Percentiles rank a stretch among this genome's conserved stretches.
Conservation (phyloP, 2,329 filamentous ascomycete species). For the Pyrenophora teres region DNA sequence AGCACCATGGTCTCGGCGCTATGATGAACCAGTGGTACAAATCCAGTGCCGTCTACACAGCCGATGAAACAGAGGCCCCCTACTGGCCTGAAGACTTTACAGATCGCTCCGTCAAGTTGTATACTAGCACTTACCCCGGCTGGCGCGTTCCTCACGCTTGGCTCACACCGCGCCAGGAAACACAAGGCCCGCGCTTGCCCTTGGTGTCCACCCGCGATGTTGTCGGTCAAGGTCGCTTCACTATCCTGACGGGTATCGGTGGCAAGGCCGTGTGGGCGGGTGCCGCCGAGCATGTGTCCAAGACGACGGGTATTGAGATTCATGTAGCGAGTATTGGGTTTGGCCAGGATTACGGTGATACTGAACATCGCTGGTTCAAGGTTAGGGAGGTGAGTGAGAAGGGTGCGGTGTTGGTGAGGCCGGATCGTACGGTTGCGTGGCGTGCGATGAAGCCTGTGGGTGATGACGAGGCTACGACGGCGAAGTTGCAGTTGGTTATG, state of each 20-base stretch:
- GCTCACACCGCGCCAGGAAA: not conserved
- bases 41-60: constrained; percentile 4
- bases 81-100: constrained; percentile 1
- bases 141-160: constrained; percentile 3
- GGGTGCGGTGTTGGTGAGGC: not conserved
- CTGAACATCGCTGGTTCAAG: constrained; percentile 1
- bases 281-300: not conserved
- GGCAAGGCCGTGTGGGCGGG: not conserved
- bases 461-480: not conserved
- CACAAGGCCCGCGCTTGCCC: not conserved
- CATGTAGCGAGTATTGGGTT: constrained; percentile 1
- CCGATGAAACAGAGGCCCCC: constrained; percentile 1
- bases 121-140: constrained; percentile 7
- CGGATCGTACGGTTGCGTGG: constrained; percentile 6
- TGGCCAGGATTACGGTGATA: constrained; percentile 1
- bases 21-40: constrained; percentile 13
- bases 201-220: constrained; percentile 1
- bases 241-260: constrained; percentile 3
- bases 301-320: not conserved
- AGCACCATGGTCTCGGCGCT: constrained; percentile 6
- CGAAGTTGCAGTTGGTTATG: not conserved
- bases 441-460: not conserved
- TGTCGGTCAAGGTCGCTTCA: not conserved
- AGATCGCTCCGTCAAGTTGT: constrained; percentile 1
- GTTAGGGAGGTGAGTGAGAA: constrained; percentile 2